phyloP scores from a whole-genome alignment of 139 green algal genomes.

The Ettlia oleoabundans region DNA sequence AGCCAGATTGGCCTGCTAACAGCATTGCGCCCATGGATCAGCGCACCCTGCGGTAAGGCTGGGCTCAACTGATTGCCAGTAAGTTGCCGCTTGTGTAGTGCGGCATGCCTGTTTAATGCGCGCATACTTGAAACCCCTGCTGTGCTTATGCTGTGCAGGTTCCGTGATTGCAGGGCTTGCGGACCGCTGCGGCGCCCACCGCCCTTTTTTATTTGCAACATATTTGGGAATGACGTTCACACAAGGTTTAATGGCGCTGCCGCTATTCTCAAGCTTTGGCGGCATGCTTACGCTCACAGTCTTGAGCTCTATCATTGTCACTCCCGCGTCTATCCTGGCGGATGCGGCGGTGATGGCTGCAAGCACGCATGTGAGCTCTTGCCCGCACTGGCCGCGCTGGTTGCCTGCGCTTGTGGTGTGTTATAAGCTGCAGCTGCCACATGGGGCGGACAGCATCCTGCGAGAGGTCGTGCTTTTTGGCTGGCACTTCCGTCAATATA shows the following conservation, averaged over 20 bases:
- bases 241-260: conserved; percentile 24
- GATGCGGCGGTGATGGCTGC: conserved; percentile 27
- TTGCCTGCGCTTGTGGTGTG: no score
- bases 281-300: conserved; percentile 18
- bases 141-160: background rate
- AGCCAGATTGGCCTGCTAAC: conserved; percentile 35
- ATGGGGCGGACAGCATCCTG: no score
- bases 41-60: conserved; percentile 28
- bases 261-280: background rate
- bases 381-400: no score
- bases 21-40: conserved; percentile 15
- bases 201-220: background rate
- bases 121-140: no score
- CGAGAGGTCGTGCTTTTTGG: no score
- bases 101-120: no score
- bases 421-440: no score
- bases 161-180: conserved; percentile 21
- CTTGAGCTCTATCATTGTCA: background rate
- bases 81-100: no score
- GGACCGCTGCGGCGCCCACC: conserved; percentile 21
- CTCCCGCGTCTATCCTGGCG: background rate
- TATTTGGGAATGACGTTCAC: background rate
- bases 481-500: no score
- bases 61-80: no score
- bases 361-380: conserved; percentile 8